phyloP scores from a whole-genome alignment of 257 asterid genomes.

The Solanum clarkiae region DNA sequence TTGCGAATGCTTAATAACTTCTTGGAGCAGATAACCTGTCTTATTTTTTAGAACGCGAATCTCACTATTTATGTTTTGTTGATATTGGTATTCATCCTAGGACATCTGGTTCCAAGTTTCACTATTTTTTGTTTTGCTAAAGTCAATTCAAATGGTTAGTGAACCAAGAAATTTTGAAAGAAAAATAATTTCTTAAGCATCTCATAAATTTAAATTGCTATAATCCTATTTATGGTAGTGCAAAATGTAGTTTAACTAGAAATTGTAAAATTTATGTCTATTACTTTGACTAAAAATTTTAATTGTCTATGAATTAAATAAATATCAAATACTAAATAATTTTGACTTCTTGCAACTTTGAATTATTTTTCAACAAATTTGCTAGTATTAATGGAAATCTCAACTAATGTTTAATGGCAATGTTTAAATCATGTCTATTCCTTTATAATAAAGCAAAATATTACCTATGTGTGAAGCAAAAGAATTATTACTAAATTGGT shows the following conservation, averaged over 20 bases:
- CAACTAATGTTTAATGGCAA: not conserved
- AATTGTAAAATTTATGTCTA: not conserved
- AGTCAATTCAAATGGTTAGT: not conserved
- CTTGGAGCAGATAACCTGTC: not conserved
- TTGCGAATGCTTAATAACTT: not conserved
- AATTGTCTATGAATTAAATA: not conserved
- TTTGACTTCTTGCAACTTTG: not conserved
- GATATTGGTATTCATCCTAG: too few species aligned
- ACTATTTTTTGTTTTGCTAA: not conserved
- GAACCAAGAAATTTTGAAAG: not conserved
- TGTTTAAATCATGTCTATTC: not conserved
- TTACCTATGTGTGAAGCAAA: not conserved
- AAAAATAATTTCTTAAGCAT: too few species aligned
- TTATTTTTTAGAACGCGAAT: too few species aligned
- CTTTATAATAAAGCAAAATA: not conserved
- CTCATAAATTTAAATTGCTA: not conserved
- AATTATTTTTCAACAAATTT: not conserved
- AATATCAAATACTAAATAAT: not conserved
- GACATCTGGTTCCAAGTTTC: not conserved
- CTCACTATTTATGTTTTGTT: too few species aligned
- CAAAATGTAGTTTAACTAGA: not conserved
- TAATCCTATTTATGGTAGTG: too few species aligned
- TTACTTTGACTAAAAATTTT: not conserved
- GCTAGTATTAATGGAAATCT: not conserved
- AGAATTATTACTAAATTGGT: not conserved